Conservation (phyloP, 495 filamentous ascomycete genomes). For the Collariella sp. region DNA sequence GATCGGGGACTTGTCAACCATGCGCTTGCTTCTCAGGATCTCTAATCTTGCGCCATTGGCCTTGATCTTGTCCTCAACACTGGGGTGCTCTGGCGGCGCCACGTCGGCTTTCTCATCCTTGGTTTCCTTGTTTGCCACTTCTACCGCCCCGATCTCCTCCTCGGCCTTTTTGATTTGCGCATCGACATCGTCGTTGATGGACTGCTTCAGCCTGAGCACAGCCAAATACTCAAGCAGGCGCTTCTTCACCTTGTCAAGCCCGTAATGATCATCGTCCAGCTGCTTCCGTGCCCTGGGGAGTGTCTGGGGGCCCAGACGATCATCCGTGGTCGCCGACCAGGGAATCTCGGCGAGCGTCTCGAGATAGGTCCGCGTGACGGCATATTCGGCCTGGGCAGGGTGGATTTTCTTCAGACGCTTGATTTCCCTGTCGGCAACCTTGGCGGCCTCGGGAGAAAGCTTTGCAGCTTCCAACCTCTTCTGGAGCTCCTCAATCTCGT, state of each 20-base stretch:
- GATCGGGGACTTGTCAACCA: constrained; percentile 93
- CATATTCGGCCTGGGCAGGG: constrained; percentile 88
- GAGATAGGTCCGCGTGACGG: constrained; percentile 86
- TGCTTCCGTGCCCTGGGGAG: constrained; percentile 75
- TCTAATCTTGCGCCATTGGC: constrained; percentile 53
- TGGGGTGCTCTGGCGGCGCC: constrained; percentile 21
- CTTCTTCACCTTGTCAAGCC: constrained; percentile 96
- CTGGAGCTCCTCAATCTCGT: constrained; percentile 86
- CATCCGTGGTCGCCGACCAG: constrained; percentile 80
- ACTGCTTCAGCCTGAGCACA: constrained; percentile 87
- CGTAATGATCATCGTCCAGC: constrained; percentile 93
- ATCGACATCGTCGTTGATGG: constrained; percentile 71
- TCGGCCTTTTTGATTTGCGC: constrained; percentile 60
- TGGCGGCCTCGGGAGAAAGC: constrained; percentile 58
- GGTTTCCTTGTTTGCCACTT: constrained; percentile 24
- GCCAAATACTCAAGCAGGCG: constrained; percentile 90
- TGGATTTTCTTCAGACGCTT: constrained; percentile 90
- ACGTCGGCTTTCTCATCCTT: constrained; percentile 15
- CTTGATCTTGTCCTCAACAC: constrained; percentile 35
- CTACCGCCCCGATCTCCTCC: constrained; percentile 45
- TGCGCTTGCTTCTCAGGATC: constrained; percentile 60
- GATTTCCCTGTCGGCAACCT: constrained; percentile 82
- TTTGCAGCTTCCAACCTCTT: constrained; percentile 76
- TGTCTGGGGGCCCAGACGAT: constrained; percentile 76
- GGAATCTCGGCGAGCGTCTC: constrained; percentile 93